phyloP scores from a whole-genome alignment of 495 filamentous ascomycete genomes.

The Hyphodiscus hymeniophilus region DNA sequence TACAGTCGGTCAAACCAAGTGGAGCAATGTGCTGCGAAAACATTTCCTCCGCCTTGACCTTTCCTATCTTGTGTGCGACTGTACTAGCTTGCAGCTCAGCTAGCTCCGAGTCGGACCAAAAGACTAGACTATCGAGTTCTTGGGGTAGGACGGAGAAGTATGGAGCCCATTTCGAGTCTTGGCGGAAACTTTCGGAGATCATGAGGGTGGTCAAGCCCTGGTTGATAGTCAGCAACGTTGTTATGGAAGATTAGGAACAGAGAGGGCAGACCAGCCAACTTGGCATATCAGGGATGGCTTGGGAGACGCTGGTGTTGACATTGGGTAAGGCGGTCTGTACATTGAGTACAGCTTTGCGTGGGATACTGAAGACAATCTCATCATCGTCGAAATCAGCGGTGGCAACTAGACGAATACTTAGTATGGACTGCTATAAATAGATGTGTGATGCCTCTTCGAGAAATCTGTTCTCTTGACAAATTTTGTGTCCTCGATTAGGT shows the following conservation, averaged over 20 bases:
- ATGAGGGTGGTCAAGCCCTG: slow-evolving; percentile 63
- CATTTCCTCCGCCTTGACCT: slow-evolving; percentile 57
- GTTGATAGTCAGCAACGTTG: neutral
- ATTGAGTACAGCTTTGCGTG: slow-evolving; percentile 44
- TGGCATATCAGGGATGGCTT: slow-evolving; percentile 10
- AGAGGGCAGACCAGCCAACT: slow-evolving; percentile 19
- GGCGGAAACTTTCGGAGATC: slow-evolving; percentile 64
- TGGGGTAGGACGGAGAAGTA: slow-evolving; percentile 76
- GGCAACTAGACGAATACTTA: slow-evolving; percentile 38
- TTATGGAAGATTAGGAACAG: neutral
- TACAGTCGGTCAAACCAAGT: slow-evolving; percentile 26
- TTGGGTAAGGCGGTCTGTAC: slow-evolving; percentile 3
- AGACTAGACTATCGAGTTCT: slow-evolving; percentile 84
- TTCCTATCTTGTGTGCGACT: slow-evolving; percentile 71
- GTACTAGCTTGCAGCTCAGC: slow-evolving; percentile 67
- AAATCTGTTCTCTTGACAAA: no score
- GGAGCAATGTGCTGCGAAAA: slow-evolving; percentile 58
- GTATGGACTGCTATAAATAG: no score
- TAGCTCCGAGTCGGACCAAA: slow-evolving; percentile 71
- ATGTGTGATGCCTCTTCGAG: no score
- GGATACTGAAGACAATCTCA: slow-evolving; percentile 58
- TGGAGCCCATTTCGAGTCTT: slow-evolving; percentile 60
- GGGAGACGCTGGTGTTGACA: neutral
- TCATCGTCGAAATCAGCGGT: slow-evolving; percentile 47
- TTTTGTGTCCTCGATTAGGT: no score